phyloP scores from a whole-genome alignment of 371 early-diverging fungal species.

The Apophysomyces elegans region DNA sequence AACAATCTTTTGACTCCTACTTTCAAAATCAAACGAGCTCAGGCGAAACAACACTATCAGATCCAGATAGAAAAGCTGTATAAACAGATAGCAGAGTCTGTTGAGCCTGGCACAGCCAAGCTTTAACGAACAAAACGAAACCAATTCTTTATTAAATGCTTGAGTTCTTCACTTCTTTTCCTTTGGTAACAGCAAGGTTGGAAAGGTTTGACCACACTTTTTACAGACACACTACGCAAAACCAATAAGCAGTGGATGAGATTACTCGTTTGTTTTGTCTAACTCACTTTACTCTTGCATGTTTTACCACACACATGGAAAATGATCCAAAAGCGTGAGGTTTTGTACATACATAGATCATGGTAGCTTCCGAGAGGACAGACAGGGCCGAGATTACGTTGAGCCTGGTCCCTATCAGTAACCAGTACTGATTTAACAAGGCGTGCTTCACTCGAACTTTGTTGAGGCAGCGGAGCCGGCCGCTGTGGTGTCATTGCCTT shows the following conservation, averaged over 20 bases:
- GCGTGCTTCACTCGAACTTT: background rate
- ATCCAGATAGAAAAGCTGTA: slow-evolving; percentile 69
- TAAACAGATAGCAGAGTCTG: slow-evolving; percentile 18
- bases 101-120: slow-evolving; percentile 25
- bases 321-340: background rate
- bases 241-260: background rate
- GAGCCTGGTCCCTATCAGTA: slow-evolving; percentile 3
- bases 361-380: slow-evolving; percentile 2
- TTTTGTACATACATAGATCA: background rate
- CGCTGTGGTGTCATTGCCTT: background rate
- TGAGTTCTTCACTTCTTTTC: background rate
- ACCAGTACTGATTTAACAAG: slow-evolving; percentile 6
- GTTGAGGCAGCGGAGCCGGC: background rate
- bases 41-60: slow-evolving; percentile 71
- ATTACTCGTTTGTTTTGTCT: too few species aligned
- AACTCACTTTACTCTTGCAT: background rate
- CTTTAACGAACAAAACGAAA: slow-evolving; percentile 14
- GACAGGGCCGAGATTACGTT: slow-evolving; percentile 2
- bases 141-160: background rate
- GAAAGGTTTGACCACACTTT: slow-evolving; percentile 6
- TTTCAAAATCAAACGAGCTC: slow-evolving; percentile 79
- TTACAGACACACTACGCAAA: background rate
- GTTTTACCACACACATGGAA: background rate
- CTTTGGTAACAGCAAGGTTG: background rate
- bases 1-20: slow-evolving; percentile 67